Evolutionary conservation across 257 asterid species (phyloP), one percentile per base, ranked within the genome.

Genomic region (Solanum dulcamara): DNA sequence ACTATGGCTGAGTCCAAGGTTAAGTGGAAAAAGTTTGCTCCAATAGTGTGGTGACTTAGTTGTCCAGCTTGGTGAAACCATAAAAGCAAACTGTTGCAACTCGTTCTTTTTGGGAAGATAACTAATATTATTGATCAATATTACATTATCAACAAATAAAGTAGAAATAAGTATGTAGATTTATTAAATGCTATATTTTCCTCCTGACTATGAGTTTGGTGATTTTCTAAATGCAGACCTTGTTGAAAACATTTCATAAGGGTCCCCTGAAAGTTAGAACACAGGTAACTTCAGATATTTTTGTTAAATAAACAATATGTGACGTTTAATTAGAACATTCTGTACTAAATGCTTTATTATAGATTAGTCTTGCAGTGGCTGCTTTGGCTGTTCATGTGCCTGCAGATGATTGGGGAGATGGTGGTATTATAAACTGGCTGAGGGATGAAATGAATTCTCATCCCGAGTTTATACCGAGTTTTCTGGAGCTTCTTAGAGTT

Each of bases 301-400:
- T 87, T 85, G 86, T 55, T 57, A 71, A 38, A 70, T 80, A 75
- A 42, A 68, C 86, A 83, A 83, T 86, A 72, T 87, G 79, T 59
- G 84, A 82, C 51, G 57, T n/a, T 64, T 81, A 51, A 86, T 85
- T 87, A 87, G 44, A 28, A 70, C 81, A 59, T 85, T 86, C 59
- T 32, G 74, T 87, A 89, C 94, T 92, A 90, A 92, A 89, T 84
- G 87, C 66, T 85, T 86, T 88, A 68, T 64, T 92, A 91, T 92
- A 97, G 98, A 97, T 97, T 92, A 95, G 99, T 85, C 98, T 97
- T 89, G 99, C 99, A 83, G 97, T 97, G 88, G 99, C 98, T 89
- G 98, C 98, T 87, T 91, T 97, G 91, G 97, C 99, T 86, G 97
- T 95, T 87, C 99, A 97, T 89, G 98, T 95, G 75, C 93, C 98